These are phyloP conservation scores for Backusella liffmaniae DNA, from an alignment of 192 early-diverging fungal genomes.

Conservation along the genomic window DNA sequence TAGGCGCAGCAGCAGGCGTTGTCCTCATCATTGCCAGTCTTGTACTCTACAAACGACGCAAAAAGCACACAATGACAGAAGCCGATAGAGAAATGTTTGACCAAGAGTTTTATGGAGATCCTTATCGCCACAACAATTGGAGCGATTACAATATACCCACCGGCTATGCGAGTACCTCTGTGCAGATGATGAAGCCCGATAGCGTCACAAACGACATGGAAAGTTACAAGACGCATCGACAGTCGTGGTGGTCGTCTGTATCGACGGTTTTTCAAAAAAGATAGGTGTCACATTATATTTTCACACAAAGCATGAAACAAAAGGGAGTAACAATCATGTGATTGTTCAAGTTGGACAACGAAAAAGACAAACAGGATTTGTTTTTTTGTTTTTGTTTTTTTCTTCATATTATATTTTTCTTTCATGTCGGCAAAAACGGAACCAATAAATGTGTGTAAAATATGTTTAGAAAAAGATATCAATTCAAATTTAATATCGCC, in stretches of 20 bases:
- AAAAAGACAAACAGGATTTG: background rate
- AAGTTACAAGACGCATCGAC: background rate
- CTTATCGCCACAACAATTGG: background rate
- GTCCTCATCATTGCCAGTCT: background rate
- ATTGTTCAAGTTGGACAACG: background rate
- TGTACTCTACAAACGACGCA: slow-evolving; percentile 10
- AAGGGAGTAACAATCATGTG: background rate
- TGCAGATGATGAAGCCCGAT: background rate
- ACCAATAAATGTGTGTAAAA: slow-evolving; percentile 25
- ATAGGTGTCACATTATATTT: background rate
- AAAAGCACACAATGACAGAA: background rate
- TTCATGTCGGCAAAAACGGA: background rate
- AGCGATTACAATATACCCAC: background rate
- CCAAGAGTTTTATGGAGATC: slow-evolving; percentile 15
- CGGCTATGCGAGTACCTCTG: background rate
- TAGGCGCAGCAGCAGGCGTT: slow-evolving; percentile 5
- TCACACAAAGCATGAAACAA: background rate
- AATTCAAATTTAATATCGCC: slow-evolving; percentile 27
- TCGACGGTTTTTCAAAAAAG: background rate
- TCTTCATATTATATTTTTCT: background rate
- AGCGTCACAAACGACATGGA: background rate
- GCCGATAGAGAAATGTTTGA: background rate
- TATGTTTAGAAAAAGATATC: slow-evolving; percentile 38
- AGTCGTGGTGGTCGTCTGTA: slow-evolving; percentile 5
- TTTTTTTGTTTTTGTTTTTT: background rate